A percentile compares a stretch with the other conserved stretches of the same genome.
Evolutionary conservation across 208 protist genomes (phyloP).

Genomic region (Balamuthia mandrillaris): DNA sequence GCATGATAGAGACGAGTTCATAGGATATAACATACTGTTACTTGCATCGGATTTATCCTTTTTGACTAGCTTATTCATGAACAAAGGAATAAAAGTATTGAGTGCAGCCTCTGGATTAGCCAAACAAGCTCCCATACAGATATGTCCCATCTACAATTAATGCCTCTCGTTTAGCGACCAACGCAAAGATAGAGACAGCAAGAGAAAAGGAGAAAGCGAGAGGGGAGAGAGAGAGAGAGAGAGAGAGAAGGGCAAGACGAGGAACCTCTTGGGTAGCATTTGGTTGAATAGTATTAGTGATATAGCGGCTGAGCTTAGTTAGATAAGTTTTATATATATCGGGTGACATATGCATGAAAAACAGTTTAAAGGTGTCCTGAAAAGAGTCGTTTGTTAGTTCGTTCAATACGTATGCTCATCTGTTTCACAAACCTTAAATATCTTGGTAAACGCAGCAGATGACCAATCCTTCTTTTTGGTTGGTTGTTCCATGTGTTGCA

Average conservation of each 20-base stretch:
- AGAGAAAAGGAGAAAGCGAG: too few relatives aligned
- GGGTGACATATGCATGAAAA: conserved; percentile 18
- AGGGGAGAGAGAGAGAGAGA: too few relatives aligned
- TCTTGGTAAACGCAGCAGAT: background rate
- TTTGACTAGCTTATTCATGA: background rate
- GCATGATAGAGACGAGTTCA: background rate
- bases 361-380: background rate
- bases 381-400: background rate
- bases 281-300: background rate
- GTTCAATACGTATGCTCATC: background rate
- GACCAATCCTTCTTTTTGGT: background rate
- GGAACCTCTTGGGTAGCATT: conserved; percentile 16
- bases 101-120: background rate
- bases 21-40: background rate
- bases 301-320: background rate
- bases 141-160: background rate
- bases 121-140: background rate
- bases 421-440: background rate
- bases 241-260: too few relatives aligned
- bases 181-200: too few relatives aligned
- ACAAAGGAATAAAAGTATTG: background rate
- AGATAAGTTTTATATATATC: background rate
- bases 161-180: too few relatives aligned
- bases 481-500: background rate
- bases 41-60: background rate